Evolutionary conservation across 139 green algal species (phyloP), one percentile per base, ranked within the genome.

Genomic region (Trebouxia sp.): DNA sequence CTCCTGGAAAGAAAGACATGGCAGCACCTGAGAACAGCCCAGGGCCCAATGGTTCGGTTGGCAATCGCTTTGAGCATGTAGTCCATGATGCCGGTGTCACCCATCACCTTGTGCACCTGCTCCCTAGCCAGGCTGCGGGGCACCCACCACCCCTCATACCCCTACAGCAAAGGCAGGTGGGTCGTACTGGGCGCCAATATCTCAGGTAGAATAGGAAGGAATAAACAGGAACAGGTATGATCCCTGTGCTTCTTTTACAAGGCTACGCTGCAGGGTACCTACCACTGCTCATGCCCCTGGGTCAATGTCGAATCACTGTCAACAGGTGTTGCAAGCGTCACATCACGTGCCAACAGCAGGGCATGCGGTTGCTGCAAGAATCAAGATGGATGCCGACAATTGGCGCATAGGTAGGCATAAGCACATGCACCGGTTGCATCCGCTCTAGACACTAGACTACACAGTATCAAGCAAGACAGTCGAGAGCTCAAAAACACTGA

Each of bases 11-110:
- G n/a, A n/a, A n/a, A n/a, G n/a, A n/a, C n/a, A n/a, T n/a, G n/a
- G n/a, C n/a, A n/a, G n/a, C 66, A 76, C 75, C 75, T 80, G 51
- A 58, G 72, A 37, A 80, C 51, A 38, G 37, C 81, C 35, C 32
- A 87, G 45, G 48, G 81, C 24, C 76, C 82, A 2, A 93, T 67
- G 9, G 30, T 55, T 10, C 30, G 32, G 43, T 90, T 84, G 51
- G 56, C 77, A n/a, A 92, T 51, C 41, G 35, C 69, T 75, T 93
- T 93, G 20, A 93, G 84, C 65, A 93, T 80, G 69, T 85, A 86
- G 79, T 93, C 89, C 55, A 93, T 78, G 32, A 93, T 82, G 32
- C 88, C 89, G 6, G 87, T 93, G 84, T 93, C 89, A 1, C 87
- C 84, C 22, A 92, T 87, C 39, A 65, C 38, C 55, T 82, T 58